These are phyloP conservation scores for Cytospora leucostoma DNA, from an alignment of 2,329 filamentous ascomycete species.

Conservation along the genomic window DNA sequence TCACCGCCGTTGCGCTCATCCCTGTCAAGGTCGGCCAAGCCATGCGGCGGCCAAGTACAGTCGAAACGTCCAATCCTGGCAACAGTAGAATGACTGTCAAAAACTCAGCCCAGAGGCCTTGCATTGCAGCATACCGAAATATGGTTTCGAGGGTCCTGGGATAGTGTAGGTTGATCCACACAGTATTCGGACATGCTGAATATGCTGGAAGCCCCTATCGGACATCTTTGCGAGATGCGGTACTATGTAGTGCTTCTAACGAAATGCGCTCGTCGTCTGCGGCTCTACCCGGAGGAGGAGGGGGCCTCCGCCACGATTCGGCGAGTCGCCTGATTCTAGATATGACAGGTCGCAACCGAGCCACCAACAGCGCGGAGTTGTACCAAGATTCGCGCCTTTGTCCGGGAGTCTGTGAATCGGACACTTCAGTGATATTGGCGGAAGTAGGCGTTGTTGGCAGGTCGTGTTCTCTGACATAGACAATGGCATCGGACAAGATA, in stretches of 20 bases:
- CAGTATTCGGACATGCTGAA: background rate
- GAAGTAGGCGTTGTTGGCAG: slow-evolving; percentile 10
- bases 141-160: background rate
- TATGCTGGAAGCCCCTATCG: background rate
- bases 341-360: background rate
- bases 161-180: background rate
- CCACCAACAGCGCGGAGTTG: background rate
- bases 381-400: background rate
- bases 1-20: background rate
- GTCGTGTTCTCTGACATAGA: slow-evolving; percentile 1
- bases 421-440: background rate
- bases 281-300: background rate
- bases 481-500: slow-evolving; percentile 12
- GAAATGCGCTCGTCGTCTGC: background rate
- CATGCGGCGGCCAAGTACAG: background rate
- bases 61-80: background rate
- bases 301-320: background rate
- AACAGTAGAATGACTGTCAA: background rate
- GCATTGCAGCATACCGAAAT: background rate
- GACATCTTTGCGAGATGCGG: background rate
- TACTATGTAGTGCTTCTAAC: background rate
- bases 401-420: background rate
- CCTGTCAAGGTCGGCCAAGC: background rate
- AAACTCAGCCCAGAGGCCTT: background rate
- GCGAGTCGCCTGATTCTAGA: background rate